Percentiles rank a stretch among this genome's conserved stretches.
Conservation (phyloP, 179 eudicot genomes). For the Gypsophila paniculata region DNA sequence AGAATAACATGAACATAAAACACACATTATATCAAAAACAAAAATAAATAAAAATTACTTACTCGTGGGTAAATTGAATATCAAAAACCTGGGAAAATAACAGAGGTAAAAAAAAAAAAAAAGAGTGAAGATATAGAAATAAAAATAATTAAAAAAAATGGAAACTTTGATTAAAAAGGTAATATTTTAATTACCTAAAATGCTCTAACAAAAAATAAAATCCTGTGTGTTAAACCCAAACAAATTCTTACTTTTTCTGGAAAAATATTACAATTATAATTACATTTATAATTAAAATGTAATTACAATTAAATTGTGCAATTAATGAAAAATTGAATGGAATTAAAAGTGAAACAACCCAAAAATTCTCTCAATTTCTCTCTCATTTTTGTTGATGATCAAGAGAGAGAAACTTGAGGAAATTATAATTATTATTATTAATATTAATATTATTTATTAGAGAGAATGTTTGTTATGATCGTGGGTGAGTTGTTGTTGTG, state of each 20-base stretch:
- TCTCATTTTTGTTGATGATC: neutral
- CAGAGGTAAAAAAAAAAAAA: neutral
- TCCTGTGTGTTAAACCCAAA: conserved; percentile 9
- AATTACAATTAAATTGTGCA: neutral
- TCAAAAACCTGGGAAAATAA: neutral
- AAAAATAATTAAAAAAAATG: neutral
- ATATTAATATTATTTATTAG: neutral
- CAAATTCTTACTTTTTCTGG: conserved; percentile 11
- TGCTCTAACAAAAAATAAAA: neutral
- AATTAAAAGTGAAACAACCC: conserved; percentile 12
- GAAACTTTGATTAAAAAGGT: conserved; percentile 1
- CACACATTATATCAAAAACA: neutral
- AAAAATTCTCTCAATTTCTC: neutral
- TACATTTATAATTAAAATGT: no score
- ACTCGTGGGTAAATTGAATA: neutral
- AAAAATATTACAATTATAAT: neutral
- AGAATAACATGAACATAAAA: conserved; percentile 3
- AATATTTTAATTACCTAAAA: conserved; percentile 5
- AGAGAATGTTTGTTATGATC: neutral
- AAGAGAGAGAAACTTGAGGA: conserved; percentile 9
- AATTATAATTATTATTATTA: no score
- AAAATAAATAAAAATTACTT: neutral
- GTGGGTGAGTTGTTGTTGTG: neutral
- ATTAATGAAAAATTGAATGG: neutral
- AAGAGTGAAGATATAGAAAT: neutral